These are phyloP conservation scores for Chamaecrista fasciculata DNA, from an alignment of 306 rosid species.

Conservation along the genomic window DNA sequence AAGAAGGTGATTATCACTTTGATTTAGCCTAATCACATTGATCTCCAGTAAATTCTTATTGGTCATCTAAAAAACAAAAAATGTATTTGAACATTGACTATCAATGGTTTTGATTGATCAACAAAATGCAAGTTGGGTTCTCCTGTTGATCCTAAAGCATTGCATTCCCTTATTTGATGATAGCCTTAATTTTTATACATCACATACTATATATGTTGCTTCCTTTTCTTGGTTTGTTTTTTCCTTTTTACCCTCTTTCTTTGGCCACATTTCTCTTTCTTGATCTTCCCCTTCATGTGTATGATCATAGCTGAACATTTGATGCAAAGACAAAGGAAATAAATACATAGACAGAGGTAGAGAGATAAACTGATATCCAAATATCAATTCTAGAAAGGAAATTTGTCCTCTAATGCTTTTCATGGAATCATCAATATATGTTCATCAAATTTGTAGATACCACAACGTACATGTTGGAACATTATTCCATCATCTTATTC, in stretches of 20 bases:
- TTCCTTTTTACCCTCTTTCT: neutral
- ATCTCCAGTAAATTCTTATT: too few species aligned
- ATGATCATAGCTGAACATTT: neutral
- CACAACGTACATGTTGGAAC: neutral
- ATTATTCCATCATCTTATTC: conserved; percentile 23
- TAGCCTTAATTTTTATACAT: neutral
- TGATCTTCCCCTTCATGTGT: neutral
- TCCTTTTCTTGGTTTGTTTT: neutral
- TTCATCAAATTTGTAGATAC: neutral
- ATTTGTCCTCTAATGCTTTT: conserved; percentile 29
- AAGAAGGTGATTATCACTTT: too few species aligned
- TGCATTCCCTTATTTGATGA: neutral
- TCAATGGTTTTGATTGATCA: too few species aligned
- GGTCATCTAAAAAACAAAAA: too few species aligned
- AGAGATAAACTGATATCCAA: neutral
- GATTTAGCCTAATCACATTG: too few species aligned
- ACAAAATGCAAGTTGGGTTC: too few species aligned
- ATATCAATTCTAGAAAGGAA: neutral
- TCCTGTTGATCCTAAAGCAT: too few species aligned
- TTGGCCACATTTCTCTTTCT: neutral
- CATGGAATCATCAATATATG: conserved; percentile 7
- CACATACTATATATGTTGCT: neutral
- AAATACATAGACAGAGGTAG: neutral
- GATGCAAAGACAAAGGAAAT: neutral
- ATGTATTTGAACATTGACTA: too few species aligned